phyloP scores from a whole-genome alignment of 2,329 filamentous ascomycete genomes.

The Epichloe bromicola region DNA sequence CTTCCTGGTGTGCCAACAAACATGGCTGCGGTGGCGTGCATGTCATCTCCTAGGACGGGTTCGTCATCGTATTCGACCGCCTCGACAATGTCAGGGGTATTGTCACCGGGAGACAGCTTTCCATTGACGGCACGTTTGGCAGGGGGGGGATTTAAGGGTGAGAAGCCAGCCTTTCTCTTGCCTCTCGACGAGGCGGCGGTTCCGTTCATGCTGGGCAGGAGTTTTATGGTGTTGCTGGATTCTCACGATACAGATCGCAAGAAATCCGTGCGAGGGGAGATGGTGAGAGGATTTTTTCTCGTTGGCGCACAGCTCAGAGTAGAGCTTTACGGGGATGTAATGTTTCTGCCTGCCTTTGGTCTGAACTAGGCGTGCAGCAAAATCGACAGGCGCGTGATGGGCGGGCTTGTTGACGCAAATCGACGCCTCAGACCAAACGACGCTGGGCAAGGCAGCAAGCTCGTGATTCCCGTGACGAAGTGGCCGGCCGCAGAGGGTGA shows the following conservation, averaged over 20 bases:
- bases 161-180: slow-evolving; percentile 39
- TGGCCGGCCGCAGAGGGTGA: slow-evolving; percentile 11
- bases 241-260: slow-evolving; percentile 3
- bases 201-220: slow-evolving; percentile 28
- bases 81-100: slow-evolving; percentile 29
- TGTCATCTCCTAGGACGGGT: slow-evolving; percentile 28
- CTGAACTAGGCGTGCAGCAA: neutral
- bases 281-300: neutral
- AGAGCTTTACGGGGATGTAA: neutral
- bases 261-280: slow-evolving; percentile 2
- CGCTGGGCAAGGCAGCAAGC: slow-evolving; percentile 2
- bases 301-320: neutral
- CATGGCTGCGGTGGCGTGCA: slow-evolving; percentile 20
- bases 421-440: neutral
- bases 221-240: neutral
- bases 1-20: slow-evolving; percentile 26
- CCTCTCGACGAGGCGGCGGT: slow-evolving; percentile 26
- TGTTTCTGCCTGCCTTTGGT: neutral
- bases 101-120: slow-evolving; percentile 35
- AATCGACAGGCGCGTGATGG: neutral
- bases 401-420: neutral
- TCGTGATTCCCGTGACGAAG: slow-evolving; percentile 6
- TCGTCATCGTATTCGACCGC: slow-evolving; percentile 25
- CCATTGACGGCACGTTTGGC: slow-evolving; percentile 30
- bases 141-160: slow-evolving; percentile 23